Conservation (phyloP, 2,329 filamentous ascomycete species). For the Daldinia sp. region DNA sequence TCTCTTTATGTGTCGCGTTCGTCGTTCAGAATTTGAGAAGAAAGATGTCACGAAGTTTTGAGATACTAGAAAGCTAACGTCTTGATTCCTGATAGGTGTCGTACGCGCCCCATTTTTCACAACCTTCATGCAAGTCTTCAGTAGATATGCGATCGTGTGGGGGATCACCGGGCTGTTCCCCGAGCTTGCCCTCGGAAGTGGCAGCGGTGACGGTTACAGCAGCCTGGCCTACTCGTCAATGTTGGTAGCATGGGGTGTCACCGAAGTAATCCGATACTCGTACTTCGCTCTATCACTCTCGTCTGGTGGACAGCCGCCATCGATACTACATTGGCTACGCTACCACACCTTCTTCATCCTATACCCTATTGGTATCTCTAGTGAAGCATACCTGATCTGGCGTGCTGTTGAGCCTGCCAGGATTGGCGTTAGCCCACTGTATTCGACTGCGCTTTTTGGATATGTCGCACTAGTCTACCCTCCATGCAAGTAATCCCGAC, state of each 20-base stretch:
- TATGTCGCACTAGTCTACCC: slow-evolving; percentile 84
- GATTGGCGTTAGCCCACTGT: slow-evolving; percentile 56
- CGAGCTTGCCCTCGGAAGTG: slow-evolving; percentile 60
- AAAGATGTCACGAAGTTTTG: too few species aligned
- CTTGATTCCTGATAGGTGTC: slow-evolving; percentile 62
- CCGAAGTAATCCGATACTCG: slow-evolving; percentile 91
- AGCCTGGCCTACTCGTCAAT: slow-evolving; percentile 71
- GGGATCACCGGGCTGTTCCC: slow-evolving; percentile 80
- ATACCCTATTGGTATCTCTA: slow-evolving; percentile 90
- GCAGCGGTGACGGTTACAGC: slow-evolving; percentile 15
- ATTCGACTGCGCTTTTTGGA: slow-evolving; percentile 72
- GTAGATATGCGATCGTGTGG: slow-evolving; percentile 90
- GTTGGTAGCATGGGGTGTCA: slow-evolving; percentile 87
- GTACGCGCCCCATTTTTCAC: slow-evolving; percentile 87
- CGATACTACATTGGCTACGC: slow-evolving; percentile 77
- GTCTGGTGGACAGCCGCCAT: slow-evolving; percentile 64
- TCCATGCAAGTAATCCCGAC: slow-evolving; percentile 66
- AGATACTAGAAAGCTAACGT: slow-evolving; percentile 21
- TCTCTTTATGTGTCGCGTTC: background rate
- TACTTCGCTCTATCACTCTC: slow-evolving; percentile 82
- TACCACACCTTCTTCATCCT: slow-evolving; percentile 94
- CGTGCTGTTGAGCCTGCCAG: slow-evolving; percentile 69
- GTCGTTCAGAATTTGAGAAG: too few species aligned
- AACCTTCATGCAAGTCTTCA: slow-evolving; percentile 88
- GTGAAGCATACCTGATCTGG: slow-evolving; percentile 85